Base-by-base conservation (phyloP, 306 rosid genomes). In the Prosopis cineraria region DNA sequence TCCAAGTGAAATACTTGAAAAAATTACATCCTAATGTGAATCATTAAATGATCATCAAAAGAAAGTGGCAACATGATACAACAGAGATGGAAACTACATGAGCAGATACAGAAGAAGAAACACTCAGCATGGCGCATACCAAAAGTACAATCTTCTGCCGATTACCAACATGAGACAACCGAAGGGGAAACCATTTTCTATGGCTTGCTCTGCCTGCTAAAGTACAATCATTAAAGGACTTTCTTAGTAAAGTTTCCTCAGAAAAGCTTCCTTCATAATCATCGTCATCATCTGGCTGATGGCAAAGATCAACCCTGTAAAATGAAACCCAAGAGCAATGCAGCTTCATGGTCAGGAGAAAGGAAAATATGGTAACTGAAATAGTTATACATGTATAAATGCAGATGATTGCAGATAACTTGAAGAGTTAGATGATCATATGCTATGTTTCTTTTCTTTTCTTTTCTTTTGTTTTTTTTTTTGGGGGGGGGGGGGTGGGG, bases 221-320 rank as follows among this genome's bases (percentile, higher is more conserved):
- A 75, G 80, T 56, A 81, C n/a, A 72, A 45, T 82, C 83, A 29
- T 78, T 82, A 67, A 85, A 89, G 76, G 87, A 80, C 85, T 85
- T 89, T 70, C 85, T 93, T 43, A 95, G 72, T 73, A 95, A 85
- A 85, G 89, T 80, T 82, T 90, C 91, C 58, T 87, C 91, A 30
- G 74, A 58, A 81, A 79, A 87, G 77, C 87, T 87, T 77, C 91
- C 97, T 83, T 89, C 98, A 68, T 88, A 83, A 63, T 95, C 98
- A 53, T 94, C 92, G 0, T 92, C 97, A 56, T 88, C 97, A 9
- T 94, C 90, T 79, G 97, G 86, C 85, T 95, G 98, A 83, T 95
- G 98, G 91, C 98, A 95, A 73, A 92, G 97, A 82, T 95, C 98
- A 85, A 95, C 91, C 98, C 98, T 95, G 84, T 62, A 77, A 70